Evolutionary conservation across 768 basidiomycete genomes (phyloP).

Genomic region (Dioszegia hungarica): DNA sequence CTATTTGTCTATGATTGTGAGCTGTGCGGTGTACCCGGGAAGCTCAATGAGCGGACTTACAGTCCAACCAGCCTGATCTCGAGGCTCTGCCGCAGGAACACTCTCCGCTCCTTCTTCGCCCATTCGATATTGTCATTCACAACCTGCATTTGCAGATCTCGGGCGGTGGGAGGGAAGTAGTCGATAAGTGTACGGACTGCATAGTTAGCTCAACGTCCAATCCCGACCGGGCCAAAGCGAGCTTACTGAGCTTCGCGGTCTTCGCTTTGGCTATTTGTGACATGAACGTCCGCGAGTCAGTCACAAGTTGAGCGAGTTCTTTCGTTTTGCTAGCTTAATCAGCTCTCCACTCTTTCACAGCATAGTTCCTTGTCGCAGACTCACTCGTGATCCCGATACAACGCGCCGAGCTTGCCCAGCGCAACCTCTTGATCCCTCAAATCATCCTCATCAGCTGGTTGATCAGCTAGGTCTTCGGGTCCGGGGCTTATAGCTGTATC

Average conservation of each 20-base stretch:
- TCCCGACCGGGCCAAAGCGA: background rate
- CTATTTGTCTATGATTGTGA: conserved; percentile 53
- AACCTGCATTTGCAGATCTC: conserved; percentile 73
- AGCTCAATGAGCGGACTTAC: conserved; percentile 13
- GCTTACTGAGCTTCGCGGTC: conserved; percentile 87
- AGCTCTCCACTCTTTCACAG: background rate
- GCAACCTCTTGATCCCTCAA: conserved; percentile 79
- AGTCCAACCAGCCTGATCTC: conserved; percentile 81
- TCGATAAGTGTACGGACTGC: conserved; percentile 88
- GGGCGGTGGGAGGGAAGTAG: conserved; percentile 74
- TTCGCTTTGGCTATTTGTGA: conserved; percentile 94
- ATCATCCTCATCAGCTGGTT: conserved; percentile 54
- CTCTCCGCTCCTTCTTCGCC: conserved; percentile 85
- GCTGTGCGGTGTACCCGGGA: background rate
- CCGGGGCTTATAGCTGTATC: too few relatives aligned
- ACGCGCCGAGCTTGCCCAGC: conserved; percentile 74
- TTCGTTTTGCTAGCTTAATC: conserved; percentile 62
- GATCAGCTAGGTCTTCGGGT: background rate
- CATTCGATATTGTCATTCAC: conserved; percentile 85
- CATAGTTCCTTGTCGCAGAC: too few relatives aligned
- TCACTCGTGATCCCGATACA: conserved; percentile 80
- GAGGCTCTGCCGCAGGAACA: conserved; percentile 90
- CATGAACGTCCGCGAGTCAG: conserved; percentile 76
- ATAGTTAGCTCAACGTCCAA: background rate
- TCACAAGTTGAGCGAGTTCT: conserved; percentile 80